Evolutionary conservation across 2,329 filamentous ascomycete genomes (phyloP).

Genomic region (Amesomyces nigricolor): DNA sequence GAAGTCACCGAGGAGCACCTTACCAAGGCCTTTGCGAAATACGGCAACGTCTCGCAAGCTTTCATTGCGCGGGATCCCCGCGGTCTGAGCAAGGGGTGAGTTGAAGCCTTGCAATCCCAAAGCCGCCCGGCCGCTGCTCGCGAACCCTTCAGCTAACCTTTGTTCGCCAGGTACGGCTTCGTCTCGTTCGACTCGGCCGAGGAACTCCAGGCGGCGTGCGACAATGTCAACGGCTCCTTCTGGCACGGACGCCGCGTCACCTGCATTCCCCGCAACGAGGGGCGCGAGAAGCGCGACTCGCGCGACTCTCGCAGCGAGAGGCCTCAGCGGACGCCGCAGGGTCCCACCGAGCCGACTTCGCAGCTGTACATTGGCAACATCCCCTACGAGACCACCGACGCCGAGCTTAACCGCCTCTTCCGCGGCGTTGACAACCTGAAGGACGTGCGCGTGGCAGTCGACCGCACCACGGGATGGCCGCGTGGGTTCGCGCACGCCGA

Average conservation of each 20-base stretch:
- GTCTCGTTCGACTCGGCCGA: slow-evolving; percentile 28
- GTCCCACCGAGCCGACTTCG: slow-evolving; percentile 22
- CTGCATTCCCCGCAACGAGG: slow-evolving; percentile 23
- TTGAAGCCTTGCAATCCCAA: neutral
- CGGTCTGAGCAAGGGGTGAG: slow-evolving; percentile 34
- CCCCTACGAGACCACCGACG: slow-evolving; percentile 78
- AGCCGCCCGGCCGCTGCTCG: neutral
- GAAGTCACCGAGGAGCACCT: slow-evolving; percentile 34
- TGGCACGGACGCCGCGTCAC: slow-evolving; percentile 36
- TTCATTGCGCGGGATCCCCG: slow-evolving; percentile 31
- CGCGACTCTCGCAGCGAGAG: too few relatives aligned
- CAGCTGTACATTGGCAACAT: slow-evolving; percentile 76
- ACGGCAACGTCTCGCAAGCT: slow-evolving; percentile 26
- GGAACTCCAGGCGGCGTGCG: slow-evolving; percentile 25
- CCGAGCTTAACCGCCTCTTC: slow-evolving; percentile 75
- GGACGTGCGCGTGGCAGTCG: slow-evolving; percentile 77
- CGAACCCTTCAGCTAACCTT: neutral
- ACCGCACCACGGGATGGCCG: slow-evolving; percentile 72
- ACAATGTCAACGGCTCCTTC: slow-evolving; percentile 32
- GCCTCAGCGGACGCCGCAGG: neutral
- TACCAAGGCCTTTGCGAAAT: slow-evolving; percentile 31
- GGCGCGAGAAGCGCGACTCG: neutral
- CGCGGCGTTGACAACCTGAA: slow-evolving; percentile 60
- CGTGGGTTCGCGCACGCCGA: slow-evolving; percentile 82
- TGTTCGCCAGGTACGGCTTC: slow-evolving; percentile 30